Evolutionary conservation across 1,284 basidiomycete genomes (phyloP).

Genomic region (Rhodotorula sp.): DNA sequence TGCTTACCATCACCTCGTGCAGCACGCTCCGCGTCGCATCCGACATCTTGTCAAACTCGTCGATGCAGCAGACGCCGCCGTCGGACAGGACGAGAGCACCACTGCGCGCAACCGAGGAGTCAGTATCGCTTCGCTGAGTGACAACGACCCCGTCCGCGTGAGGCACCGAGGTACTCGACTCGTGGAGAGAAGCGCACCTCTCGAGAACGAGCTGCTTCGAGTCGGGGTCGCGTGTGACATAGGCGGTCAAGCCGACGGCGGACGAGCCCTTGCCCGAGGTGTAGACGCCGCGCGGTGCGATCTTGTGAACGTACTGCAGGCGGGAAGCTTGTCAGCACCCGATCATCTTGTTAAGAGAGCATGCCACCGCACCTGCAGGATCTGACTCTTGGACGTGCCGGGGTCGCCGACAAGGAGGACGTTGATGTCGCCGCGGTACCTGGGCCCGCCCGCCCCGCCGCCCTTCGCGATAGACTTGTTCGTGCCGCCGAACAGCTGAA

Average conservation of each 20-base stretch:
- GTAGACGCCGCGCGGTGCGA: constrained; percentile 94
- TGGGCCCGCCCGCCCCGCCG: constrained; percentile 90
- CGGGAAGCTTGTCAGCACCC: neutral
- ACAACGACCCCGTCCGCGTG: too few species aligned
- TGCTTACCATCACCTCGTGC: constrained; percentile 94
- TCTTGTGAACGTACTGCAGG: constrained; percentile 92
- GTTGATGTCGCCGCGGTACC: constrained; percentile 97
- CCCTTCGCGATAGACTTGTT: constrained; percentile 92
- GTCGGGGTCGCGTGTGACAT: constrained; percentile 96
- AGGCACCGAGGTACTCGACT: too few species aligned
- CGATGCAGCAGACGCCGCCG: constrained; percentile 98
- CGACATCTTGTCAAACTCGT: constrained; percentile 99
- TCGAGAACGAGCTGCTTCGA: constrained; percentile 97
- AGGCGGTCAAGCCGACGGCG: constrained; percentile 96
- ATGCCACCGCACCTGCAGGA: constrained; percentile 67
- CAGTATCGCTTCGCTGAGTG: constrained; percentile 53
- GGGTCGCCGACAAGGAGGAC: constrained; percentile 96
- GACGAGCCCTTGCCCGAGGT: constrained; percentile 97
- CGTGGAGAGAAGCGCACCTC: constrained; percentile 59
- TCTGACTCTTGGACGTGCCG: constrained; percentile 95
- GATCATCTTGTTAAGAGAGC: neutral
- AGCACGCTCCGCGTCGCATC: constrained; percentile 93
- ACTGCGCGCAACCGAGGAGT: constrained; percentile 32
- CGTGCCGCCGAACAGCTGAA: constrained; percentile 95
- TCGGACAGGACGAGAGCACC: constrained; percentile 95